A percentile compares a stretch with the other conserved stretches of the same genome.
These are phyloP conservation scores for Fraxinus velutina DNA, from an alignment of 305 asterid species.

Conservation along the genomic window DNA sequence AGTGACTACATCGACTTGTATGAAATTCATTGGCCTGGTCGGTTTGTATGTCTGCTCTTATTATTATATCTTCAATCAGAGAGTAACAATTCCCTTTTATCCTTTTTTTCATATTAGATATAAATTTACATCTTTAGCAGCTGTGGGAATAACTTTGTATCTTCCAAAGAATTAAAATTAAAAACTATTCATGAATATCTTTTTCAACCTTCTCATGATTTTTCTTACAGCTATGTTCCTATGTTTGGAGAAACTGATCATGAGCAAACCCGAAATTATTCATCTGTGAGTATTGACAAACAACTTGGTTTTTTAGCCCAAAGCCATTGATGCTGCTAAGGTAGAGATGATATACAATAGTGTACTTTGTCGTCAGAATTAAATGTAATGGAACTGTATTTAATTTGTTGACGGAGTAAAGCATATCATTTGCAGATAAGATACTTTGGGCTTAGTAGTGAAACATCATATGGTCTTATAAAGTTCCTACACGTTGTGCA, in stretches of 20 bases:
- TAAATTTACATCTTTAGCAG: neutral
- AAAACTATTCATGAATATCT: neutral
- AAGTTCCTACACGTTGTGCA: conserved; percentile 65
- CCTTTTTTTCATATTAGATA: neutral
- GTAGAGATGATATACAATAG: conserved; percentile 39
- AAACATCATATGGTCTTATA: conserved; percentile 88
- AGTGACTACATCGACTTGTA: conserved; percentile 83
- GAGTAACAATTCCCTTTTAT: neutral
- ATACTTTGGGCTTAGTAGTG: conserved; percentile 82
- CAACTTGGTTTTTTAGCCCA: conserved; percentile 63
- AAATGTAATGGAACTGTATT: conserved; percentile 2
- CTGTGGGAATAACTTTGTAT: conserved; percentile 12
- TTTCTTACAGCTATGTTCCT: conserved; percentile 71
- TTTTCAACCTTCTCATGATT: conserved; percentile 10
- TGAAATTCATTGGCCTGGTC: conserved; percentile 97
- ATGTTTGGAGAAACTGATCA: conserved; percentile 93
- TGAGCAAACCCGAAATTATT: conserved; percentile 44
- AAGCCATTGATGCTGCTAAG: conserved; percentile 78
- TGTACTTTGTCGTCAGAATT: conserved; percentile 8
- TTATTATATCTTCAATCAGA: conserved; percentile 5
- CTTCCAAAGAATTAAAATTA: neutral
- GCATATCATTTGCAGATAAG: conserved; percentile 52
- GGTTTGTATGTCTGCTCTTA: conserved; percentile 56
- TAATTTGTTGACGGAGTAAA: conserved; percentile 7
- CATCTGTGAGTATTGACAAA: conserved; percentile 62